A percentile compares a stretch with the other conserved stretches of the same genome.
phyloP scores from a whole-genome alignment of 805 yeast species.

The Candida parachauliodes region DNA sequence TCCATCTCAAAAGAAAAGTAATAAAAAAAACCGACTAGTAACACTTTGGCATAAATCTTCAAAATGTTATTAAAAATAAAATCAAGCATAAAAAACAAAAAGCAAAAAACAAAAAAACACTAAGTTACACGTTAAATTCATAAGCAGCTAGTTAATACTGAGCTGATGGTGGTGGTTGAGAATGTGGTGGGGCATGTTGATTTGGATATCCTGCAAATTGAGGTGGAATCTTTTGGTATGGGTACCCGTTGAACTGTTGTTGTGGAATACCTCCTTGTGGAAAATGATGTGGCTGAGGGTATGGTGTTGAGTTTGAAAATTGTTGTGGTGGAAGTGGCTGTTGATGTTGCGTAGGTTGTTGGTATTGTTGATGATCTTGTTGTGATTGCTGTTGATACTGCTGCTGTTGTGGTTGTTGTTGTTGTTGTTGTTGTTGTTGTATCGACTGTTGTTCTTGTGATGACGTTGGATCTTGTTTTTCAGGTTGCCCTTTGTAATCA shows the following conservation, averaged over 20 bases:
- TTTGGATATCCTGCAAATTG: conserved; percentile 10
- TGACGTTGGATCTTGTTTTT: conserved; percentile 12
- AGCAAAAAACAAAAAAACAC: conserved; percentile 3
- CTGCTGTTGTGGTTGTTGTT: not conserved
- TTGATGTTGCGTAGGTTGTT: conserved; percentile 23
- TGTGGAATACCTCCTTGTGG: conserved; percentile 18
- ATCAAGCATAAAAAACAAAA: not conserved
- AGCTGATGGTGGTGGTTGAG: conserved; percentile 10
- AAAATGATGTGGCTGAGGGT: conserved; percentile 9
- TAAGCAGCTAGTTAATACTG: conserved; percentile 9
- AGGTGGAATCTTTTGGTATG: conserved; percentile 18
- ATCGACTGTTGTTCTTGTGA: conserved; percentile 2
- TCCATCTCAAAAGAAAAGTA: conserved; percentile 6
- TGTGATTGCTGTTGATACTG: conserved; percentile 1
- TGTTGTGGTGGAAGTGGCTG: conserved; percentile 8
- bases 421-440: conserved; percentile 9
- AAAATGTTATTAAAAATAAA: conserved; percentile 1
- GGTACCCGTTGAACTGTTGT: conserved; percentile 17
- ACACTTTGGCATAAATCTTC: too few relatives aligned
- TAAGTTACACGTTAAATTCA: conserved; percentile 4
- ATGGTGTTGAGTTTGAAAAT: conserved; percentile 10
- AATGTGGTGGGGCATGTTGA: conserved; percentile 9
- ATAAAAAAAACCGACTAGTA: conserved; percentile 2
- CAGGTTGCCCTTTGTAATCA: conserved; percentile 47
- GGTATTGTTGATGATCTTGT: conserved; percentile 9